These are phyloP conservation scores for Spatholobus suberectus DNA, from an alignment of 306 rosid genomes.

Conservation along the genomic window DNA sequence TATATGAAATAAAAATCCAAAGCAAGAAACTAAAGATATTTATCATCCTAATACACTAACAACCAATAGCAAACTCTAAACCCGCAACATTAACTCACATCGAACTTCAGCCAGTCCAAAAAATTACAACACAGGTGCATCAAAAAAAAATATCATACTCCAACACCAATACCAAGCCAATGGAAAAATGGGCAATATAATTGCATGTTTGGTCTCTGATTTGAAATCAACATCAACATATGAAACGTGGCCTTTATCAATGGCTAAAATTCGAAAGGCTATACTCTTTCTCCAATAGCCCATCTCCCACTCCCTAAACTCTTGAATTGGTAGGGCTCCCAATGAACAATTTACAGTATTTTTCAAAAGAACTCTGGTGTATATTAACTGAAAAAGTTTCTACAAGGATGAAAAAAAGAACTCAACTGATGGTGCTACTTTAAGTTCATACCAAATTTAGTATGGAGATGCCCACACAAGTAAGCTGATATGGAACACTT, in stretches of 20 bases:
- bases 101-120: too few relatives aligned
- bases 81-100: too few relatives aligned
- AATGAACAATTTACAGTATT: conserved; percentile 65
- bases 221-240: conserved; percentile 77
- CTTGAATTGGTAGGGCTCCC: conserved; percentile 54
- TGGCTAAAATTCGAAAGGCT: conserved; percentile 83
- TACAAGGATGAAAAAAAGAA: conserved; percentile 49
- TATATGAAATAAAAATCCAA: too few relatives aligned
- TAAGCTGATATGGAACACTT: conserved; percentile 86
- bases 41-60: too few relatives aligned
- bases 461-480: conserved; percentile 93
- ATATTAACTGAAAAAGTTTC: conserved; percentile 70
- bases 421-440: conserved; percentile 78
- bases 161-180: too few relatives aligned
- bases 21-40: too few relatives aligned
- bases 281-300: conserved; percentile 95
- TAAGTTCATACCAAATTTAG: conserved; percentile 82
- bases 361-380: conserved; percentile 54
- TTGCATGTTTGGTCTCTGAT: conserved; percentile 55
- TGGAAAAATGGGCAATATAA: conserved; percentile 91
- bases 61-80: too few relatives aligned
- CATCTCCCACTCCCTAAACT: conserved; percentile 99
- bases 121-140: too few relatives aligned
- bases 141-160: too few relatives aligned
- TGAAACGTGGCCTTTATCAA: conserved; percentile 82